Conservation (phyloP, 768 basidiomycete genomes). For the Hygrophorus pudorinus region DNA sequence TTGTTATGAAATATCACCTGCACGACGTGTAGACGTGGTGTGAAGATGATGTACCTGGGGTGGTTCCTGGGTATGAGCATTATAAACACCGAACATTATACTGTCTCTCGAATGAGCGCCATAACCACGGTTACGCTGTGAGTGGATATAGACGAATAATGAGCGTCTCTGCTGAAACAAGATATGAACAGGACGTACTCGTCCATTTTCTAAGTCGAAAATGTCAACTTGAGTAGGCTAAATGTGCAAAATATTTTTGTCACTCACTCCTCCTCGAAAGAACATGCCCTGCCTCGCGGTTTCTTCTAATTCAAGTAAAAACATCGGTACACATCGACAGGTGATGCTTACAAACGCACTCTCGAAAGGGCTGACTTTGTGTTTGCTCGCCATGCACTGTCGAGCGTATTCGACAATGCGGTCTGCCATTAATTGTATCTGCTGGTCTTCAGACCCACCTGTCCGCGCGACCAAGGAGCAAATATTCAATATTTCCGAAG, state of each 20-base stretch:
- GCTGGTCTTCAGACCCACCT: conserved; percentile 44
- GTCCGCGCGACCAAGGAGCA: conserved; percentile 55
- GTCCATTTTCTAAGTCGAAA: conserved; percentile 54
- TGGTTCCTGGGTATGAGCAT: neutral
- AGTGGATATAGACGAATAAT: conserved; percentile 6
- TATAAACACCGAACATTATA: neutral
- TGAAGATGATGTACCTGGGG: no score
- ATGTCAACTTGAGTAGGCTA: conserved; percentile 6
- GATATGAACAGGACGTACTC: conserved; percentile 53
- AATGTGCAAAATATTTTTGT: neutral
- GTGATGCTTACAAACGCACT: conserved; percentile 28
- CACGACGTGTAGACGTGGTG: no score
- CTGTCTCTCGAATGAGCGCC: conserved; percentile 55
- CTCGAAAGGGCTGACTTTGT: conserved; percentile 65
- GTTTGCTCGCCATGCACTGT: conserved; percentile 58
- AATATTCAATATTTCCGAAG: conserved; percentile 59
- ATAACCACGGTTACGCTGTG: conserved; percentile 63
- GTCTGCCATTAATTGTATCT: conserved; percentile 65
- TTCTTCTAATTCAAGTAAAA: conserved; percentile 30
- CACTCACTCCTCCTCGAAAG: conserved; percentile 66
- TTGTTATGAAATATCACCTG: no score
- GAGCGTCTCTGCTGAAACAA: neutral
- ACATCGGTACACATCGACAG: conserved; percentile 1
- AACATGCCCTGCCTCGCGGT: conserved; percentile 56
- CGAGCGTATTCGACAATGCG: conserved; percentile 60